phyloP scores from a whole-genome alignment of 2,329 filamentous ascomycete genomes.

The Nigrograna mackinnonii region DNA sequence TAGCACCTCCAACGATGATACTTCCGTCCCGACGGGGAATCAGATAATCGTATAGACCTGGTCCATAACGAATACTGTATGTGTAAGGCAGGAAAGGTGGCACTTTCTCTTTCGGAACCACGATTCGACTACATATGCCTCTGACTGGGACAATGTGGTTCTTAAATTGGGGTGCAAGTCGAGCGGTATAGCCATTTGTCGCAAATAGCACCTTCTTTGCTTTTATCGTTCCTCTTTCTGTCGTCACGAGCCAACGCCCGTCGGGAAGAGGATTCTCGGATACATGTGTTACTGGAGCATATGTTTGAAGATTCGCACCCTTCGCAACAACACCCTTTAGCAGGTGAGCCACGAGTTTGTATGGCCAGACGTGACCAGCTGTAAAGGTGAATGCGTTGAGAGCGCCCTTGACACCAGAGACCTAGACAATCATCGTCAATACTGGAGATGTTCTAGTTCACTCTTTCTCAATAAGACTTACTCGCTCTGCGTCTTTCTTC shows the following conservation, averaged over 20 bases:
- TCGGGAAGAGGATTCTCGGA: conserved; percentile 7
- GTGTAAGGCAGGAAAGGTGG: conserved; percentile 25
- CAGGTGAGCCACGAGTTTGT: conserved; percentile 28
- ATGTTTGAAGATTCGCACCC: conserved; percentile 27
- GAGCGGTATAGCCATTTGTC: conserved; percentile 31
- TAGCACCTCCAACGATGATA: conserved; percentile 42
- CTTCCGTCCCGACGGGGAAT: conserved; percentile 17
- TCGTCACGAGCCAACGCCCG: conserved; percentile 5
- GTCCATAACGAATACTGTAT: conserved; percentile 26
- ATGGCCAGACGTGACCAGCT: conserved; percentile 24
- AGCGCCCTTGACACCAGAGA: conserved; percentile 19
- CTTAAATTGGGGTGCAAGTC: conserved; percentile 34
- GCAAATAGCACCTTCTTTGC: conserved; percentile 24
- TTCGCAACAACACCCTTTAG: conserved; percentile 14
- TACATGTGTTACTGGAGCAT: conserved; percentile 18
- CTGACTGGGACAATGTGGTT: conserved; percentile 40
- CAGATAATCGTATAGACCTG: conserved; percentile 12
- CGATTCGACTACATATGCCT: conserved; percentile 29
- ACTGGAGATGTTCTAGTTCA: too few relatives aligned
- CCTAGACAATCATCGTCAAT: too few relatives aligned
- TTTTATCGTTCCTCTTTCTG: conserved; percentile 20
- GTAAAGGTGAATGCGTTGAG: conserved; percentile 9
- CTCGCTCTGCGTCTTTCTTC: background rate
- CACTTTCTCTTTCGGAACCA: conserved; percentile 1
- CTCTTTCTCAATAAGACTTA: background rate